Conservation (phyloP, 371 early-diverging fungal species). For the Mortierella sp. region DNA sequence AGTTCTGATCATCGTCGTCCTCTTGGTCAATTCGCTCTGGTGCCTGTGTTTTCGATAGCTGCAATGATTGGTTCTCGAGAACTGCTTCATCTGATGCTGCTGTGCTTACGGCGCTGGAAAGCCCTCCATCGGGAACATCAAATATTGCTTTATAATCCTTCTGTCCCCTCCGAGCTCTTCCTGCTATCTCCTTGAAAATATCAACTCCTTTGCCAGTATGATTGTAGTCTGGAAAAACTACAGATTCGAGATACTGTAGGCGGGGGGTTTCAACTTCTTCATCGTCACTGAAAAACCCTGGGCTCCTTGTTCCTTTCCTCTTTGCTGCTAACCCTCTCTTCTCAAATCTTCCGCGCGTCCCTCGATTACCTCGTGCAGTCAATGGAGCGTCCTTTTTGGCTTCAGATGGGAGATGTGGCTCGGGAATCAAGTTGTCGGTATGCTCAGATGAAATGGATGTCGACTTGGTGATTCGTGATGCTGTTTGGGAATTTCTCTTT, state of each 20-base stretch:
- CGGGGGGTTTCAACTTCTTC: slow-evolving; percentile 31
- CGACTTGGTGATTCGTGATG: neutral
- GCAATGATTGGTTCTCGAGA: neutral
- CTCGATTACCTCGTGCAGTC: slow-evolving; percentile 15
- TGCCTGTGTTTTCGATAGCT: neutral
- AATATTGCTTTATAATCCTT: slow-evolving; percentile 2
- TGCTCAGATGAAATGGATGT: neutral
- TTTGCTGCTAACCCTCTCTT: neutral
- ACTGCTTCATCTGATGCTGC: neutral
- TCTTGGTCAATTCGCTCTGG: neutral
- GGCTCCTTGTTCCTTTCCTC: neutral
- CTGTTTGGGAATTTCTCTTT: neutral
- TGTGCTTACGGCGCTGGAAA: neutral
- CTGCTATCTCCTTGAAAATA: neutral
- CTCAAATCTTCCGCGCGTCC: neutral
- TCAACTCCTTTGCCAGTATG: neutral
- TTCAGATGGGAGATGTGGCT: neutral
- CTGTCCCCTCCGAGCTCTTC: neutral
- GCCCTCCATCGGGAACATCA: neutral
- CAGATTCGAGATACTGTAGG: slow-evolving; percentile 13
- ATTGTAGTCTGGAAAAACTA: slow-evolving; percentile 1
- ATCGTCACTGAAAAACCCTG: slow-evolving; percentile 1
- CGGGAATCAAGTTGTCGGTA: neutral
- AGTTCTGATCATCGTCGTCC: neutral
- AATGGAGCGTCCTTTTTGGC: slow-evolving; percentile 1